These are phyloP conservation scores for Colletotrichum cereale DNA, from an alignment of 2,329 filamentous ascomycete genomes.

Conservation along the genomic window DNA sequence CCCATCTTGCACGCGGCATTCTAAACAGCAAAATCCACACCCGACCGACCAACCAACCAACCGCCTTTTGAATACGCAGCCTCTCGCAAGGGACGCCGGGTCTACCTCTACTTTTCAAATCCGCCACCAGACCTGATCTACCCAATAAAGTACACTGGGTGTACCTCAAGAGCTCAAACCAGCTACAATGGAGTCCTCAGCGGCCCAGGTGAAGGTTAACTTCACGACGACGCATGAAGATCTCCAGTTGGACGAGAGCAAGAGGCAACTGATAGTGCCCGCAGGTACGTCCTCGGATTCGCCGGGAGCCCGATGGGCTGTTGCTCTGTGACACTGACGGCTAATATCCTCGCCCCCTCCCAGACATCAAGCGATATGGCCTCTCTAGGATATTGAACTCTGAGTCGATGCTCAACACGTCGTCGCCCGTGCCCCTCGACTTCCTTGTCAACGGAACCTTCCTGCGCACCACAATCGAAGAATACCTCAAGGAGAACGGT, in stretches of 20 bases:
- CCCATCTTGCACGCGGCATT: neutral
- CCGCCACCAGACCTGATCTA: neutral
- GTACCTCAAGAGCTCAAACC: slow-evolving; percentile 11
- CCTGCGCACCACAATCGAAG: slow-evolving; percentile 88
- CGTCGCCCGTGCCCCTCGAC: slow-evolving; percentile 82
- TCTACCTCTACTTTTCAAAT: too few relatives aligned
- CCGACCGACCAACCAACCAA: neutral
- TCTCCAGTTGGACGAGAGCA: slow-evolving; percentile 72
- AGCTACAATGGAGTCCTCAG: slow-evolving; percentile 53
- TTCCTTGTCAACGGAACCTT: slow-evolving; percentile 96
- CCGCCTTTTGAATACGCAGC: neutral
- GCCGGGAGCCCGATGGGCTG: slow-evolving; percentile 7
- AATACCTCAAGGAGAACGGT: slow-evolving; percentile 88
- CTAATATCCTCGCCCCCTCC: neutral
- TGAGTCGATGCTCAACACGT: slow-evolving; percentile 76
- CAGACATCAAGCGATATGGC: slow-evolving; percentile 78
- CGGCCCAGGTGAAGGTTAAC: slow-evolving; percentile 73
- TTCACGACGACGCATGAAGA: slow-evolving; percentile 75
- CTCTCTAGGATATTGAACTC: slow-evolving; percentile 79
- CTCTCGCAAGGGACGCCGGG: neutral
- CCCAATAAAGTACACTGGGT: neutral
- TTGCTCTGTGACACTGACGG: neutral
- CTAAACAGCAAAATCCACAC: slow-evolving; percentile 12
- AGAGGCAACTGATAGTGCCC: slow-evolving; percentile 72
- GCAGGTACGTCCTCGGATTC: slow-evolving; percentile 58